Percentiles rank a stretch among this genome's conserved stretches.
Conservation (phyloP, 163 green algal species). For the Trebouxia gelatinosa region DNA sequence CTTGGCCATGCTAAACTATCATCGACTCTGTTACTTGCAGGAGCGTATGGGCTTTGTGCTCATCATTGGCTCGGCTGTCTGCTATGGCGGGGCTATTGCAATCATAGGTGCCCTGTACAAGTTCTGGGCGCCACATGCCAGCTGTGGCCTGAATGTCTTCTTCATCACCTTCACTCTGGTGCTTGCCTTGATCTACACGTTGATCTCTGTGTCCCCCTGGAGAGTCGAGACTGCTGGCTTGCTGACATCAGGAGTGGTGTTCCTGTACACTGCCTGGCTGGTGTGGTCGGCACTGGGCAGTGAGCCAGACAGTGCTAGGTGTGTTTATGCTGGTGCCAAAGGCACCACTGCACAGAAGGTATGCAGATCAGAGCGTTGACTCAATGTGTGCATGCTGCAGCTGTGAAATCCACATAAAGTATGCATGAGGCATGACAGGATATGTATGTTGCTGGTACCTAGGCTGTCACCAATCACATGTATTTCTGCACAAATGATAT, state of each 20-base stretch:
- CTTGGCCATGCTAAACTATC: too few species aligned
- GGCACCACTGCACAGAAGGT: slow-evolving; percentile 48
- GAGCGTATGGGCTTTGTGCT: slow-evolving; percentile 17
- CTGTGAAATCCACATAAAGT: too few species aligned
- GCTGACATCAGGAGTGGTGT: slow-evolving; percentile 58
- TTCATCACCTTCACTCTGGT: slow-evolving; percentile 81
- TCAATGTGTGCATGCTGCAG: too few species aligned
- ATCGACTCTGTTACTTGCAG: too few species aligned
- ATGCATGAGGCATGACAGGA: too few species aligned
- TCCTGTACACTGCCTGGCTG: slow-evolving; percentile 53
- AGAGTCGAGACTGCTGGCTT: slow-evolving; percentile 64
- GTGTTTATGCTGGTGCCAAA: slow-evolving; percentile 33
- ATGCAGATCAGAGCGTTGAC: too few species aligned
- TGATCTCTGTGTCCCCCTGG: slow-evolving; percentile 55
- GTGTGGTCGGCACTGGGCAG: slow-evolving; percentile 59
- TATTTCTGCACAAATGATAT: too few species aligned
- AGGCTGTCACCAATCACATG: too few species aligned
- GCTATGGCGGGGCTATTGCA: slow-evolving; percentile 39
- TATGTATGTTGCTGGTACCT: too few species aligned
- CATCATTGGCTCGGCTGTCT: slow-evolving; percentile 21
- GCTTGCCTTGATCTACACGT: slow-evolving; percentile 57
- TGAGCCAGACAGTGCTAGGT: slow-evolving; percentile 45
- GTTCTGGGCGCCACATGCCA: slow-evolving; percentile 62
- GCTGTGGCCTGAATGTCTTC: slow-evolving; percentile 79
- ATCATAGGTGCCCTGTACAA: slow-evolving; percentile 69